Evolutionary conservation across 805 yeast genomes (phyloP), one percentile per base, ranked within the genome.

Genomic region (Spathaspora girioi): DNA sequence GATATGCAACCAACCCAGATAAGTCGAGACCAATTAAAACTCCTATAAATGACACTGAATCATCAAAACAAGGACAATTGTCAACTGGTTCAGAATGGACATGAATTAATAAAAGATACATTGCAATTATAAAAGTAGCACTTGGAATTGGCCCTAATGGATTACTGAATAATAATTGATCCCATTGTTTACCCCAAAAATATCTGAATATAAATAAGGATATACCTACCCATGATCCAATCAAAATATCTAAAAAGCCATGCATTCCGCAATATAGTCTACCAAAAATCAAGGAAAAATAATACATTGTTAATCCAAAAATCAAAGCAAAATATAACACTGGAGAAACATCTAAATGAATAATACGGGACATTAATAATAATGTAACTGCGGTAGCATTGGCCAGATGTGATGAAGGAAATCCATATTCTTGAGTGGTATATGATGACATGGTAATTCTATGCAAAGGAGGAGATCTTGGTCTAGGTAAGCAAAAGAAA

Each of bases 251-350:
- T 19, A 87, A 68, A 53, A 88, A 79, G 2, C 99, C 98, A 69
- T 94, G 99, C 99, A 93, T 93, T 2, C 99, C 99, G 66, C 97
- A 91, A 70, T 94, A 93, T 9, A 93, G 62, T 50, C 99, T 76
- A 15, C 99, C 99, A 54, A 82, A 64, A 1, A 88, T 79, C 53
- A 94, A 72, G 7, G 91, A 81, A 38, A 76, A 53, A 60, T 82
- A 83, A 64, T 91, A 91, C 19, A 80, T 46, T 15, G 59, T 50
- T 23, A 76, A 56, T 38, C 50, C 42, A 53, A 55, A 41, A 20
- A 58, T 57, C 12, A 66, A 45, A 23, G 56, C n/a, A 5, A 62
- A 42, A 4, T 62, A 47, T 44, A 46, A 27, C 6, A 7, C 35
- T 12, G 4, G 18, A 6, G 47, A 35, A 18, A 45, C 15, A 45